These are phyloP conservation scores for Spinacia oleracea DNA, from an alignment of 179 eudicot species.

Conservation along the genomic window DNA sequence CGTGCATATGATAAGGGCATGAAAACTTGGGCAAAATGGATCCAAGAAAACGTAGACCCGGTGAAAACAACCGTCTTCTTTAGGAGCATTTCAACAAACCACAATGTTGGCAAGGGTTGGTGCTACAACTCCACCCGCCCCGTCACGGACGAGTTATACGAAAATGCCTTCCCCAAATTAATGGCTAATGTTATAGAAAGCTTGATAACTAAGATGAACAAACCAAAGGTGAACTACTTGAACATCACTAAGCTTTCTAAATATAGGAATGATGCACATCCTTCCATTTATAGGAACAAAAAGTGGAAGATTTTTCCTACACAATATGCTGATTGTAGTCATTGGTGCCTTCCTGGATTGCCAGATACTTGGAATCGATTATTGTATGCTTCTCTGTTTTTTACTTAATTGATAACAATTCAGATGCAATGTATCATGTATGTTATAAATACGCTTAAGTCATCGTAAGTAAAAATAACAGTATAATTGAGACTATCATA, in stretches of 20 bases:
- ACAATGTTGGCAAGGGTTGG: slow-evolving; percentile 5
- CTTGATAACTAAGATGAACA: no score
- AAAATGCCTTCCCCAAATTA: background rate
- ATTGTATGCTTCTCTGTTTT: background rate
- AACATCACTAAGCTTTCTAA: background rate
- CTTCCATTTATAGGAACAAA: background rate
- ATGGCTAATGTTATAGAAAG: background rate
- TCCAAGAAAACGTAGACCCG: slow-evolving; percentile 30
- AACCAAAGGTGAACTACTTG: slow-evolving; percentile 16
- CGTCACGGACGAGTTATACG: background rate
- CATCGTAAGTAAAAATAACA: no score
- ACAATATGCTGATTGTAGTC: background rate
- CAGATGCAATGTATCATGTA: no score
- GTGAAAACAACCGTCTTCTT: slow-evolving; percentile 37
- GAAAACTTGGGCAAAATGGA: slow-evolving; percentile 45
- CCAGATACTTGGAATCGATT: background rate
- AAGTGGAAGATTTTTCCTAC: background rate
- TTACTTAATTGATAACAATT: no score
- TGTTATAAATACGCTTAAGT: no score
- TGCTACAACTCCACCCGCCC: background rate
- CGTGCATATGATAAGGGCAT: slow-evolving; percentile 31
- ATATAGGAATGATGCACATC: slow-evolving; percentile 5
- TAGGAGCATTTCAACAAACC: slow-evolving; percentile 35
- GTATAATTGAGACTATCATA: background rate
- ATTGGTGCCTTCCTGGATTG: background rate